phyloP scores from a whole-genome alignment of 2,329 filamentous ascomycete genomes.

The Fusarium albosuccineum region DNA sequence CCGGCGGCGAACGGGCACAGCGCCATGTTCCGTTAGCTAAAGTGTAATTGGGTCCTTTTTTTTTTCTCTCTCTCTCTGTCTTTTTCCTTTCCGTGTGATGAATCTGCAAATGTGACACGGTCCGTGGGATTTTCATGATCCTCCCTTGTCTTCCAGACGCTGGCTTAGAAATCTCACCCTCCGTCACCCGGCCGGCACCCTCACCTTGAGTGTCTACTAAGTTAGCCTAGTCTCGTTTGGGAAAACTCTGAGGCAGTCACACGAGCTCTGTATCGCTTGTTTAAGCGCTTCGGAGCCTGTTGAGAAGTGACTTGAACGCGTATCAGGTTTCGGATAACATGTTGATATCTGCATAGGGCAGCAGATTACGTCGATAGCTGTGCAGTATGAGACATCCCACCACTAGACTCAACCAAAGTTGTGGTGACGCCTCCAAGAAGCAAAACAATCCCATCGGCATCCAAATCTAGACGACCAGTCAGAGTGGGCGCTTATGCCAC shows the following conservation, averaged over 20 bases:
- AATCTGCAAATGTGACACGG: slow-evolving; percentile 16
- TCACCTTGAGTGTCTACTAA: too few species aligned
- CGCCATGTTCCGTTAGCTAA: slow-evolving; percentile 20
- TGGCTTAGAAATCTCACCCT: neutral
- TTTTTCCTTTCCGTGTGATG: neutral
- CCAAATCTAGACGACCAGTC: slow-evolving; percentile 3
- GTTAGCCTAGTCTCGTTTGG: neutral
- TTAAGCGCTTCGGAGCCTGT: slow-evolving; percentile 2
- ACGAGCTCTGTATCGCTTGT: slow-evolving; percentile 5
- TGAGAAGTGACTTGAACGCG: neutral
- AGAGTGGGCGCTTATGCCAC: slow-evolving; percentile 19
- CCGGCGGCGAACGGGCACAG: slow-evolving; percentile 28
- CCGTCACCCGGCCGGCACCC: neutral
- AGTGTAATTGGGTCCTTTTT: slow-evolving; percentile 20
- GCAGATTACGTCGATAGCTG: too few species aligned
- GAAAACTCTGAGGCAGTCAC: slow-evolving; percentile 8
- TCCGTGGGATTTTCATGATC: slow-evolving; percentile 16
- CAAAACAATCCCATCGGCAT: slow-evolving; percentile 9
- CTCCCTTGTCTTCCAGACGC: slow-evolving; percentile 13
- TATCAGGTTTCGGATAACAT: too few species aligned
- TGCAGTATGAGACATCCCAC: too few species aligned
- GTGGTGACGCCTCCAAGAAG: slow-evolving; percentile 5
- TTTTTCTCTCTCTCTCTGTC: neutral
- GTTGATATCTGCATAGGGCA: too few species aligned
- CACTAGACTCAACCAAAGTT: neutral